Conservation (phyloP, 106 monocot species). For the Iris macrosiphon region DNA sequence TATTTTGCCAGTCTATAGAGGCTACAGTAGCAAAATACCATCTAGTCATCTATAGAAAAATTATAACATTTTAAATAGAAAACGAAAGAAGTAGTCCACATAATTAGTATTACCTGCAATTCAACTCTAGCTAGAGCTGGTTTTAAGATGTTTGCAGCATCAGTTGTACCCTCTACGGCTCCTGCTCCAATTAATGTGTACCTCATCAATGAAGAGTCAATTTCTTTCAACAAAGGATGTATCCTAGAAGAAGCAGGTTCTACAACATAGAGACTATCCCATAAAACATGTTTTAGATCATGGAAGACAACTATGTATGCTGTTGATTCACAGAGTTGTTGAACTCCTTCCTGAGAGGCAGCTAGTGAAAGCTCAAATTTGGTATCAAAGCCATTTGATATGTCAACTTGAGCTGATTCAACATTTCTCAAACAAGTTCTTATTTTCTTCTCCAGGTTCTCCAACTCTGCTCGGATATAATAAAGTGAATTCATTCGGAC, state of each 20-base stretch:
- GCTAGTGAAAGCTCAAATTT: slow-evolving; percentile 64
- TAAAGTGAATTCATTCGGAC: slow-evolving; percentile 82
- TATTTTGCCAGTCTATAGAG: too few species aligned
- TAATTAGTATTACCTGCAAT: too few species aligned
- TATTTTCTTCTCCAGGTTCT: slow-evolving; percentile 74
- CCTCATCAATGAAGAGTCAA: too few species aligned
- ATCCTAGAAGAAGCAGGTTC: slow-evolving; percentile 55
- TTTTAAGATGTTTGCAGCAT: too few species aligned
- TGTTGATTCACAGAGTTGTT: slow-evolving; percentile 69
- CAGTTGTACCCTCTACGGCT: too few species aligned
- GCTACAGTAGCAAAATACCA: too few species aligned
- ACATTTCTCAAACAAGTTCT: slow-evolving; percentile 71
- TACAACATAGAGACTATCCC: slow-evolving; percentile 68
- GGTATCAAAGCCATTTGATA: slow-evolving; percentile 42
- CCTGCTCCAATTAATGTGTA: too few species aligned
- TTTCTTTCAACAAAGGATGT: slow-evolving; percentile 55
- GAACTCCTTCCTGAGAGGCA: slow-evolving; percentile 81
- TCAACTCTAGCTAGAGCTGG: too few species aligned
- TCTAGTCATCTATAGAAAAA: too few species aligned
- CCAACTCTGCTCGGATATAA: slow-evolving; percentile 59
- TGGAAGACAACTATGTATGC: slow-evolving; percentile 78
- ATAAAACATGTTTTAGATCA: slow-evolving; percentile 75
- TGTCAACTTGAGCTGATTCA: slow-evolving; percentile 71
- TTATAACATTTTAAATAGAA: too few species aligned
- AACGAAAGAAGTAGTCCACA: too few species aligned